Evolutionary conservation across 805 yeast species (phyloP).

Genomic region (Yarrowia deformans): DNA sequence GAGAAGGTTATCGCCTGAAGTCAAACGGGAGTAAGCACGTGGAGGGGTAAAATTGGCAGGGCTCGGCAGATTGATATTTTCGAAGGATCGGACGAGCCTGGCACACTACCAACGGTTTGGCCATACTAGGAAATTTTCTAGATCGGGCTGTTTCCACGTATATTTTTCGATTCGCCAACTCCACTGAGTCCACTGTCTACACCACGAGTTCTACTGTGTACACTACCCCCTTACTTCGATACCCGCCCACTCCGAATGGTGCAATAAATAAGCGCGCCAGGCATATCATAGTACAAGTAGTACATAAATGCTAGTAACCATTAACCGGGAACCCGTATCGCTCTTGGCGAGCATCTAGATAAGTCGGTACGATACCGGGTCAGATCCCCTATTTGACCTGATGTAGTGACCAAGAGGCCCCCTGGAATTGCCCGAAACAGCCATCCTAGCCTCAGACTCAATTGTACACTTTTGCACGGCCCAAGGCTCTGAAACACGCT

Average conservation of each 20-base stretch:
- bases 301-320: background rate
- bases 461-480: background rate
- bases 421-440: background rate
- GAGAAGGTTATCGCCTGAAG: constrained; percentile 31
- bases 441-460: background rate
- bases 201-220: too few species aligned
- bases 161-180: background rate
- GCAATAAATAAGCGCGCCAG: constrained; percentile 16
- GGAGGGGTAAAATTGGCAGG: constrained; percentile 29
- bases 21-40: constrained; percentile 24
- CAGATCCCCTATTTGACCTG: background rate
- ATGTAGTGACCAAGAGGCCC: background rate
- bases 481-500: constrained; percentile 11
- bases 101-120: too few species aligned
- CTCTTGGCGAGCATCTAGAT: background rate
- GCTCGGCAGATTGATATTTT: background rate
- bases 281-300: constrained; percentile 20
- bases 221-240: background rate
- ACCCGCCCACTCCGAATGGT: constrained; percentile 20
- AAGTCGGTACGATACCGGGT: background rate
- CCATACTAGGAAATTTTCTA: background rate
- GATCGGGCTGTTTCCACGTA: background rate
- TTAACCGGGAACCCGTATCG: background rate
- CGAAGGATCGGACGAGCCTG: background rate
- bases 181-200: too few species aligned